phyloP scores from a whole-genome alignment of 257 asterid species.

The Mentha longifolia region DNA sequence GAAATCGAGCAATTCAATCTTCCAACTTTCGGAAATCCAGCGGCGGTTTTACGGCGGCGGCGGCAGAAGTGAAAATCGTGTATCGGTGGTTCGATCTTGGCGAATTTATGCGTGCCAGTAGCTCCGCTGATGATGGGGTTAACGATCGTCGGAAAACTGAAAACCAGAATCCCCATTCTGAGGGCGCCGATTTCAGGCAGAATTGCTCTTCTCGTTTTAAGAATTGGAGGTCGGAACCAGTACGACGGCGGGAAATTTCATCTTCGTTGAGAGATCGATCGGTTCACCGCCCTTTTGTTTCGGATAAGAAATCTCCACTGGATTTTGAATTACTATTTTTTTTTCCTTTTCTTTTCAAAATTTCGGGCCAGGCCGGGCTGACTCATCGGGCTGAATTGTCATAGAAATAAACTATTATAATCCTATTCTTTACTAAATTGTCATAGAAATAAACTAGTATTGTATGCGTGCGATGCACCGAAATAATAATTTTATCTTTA shows the following conservation, averaged over 20 bases:
- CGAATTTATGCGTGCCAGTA: constrained; percentile 21
- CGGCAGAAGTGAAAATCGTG: constrained; percentile 24
- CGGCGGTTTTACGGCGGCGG: constrained; percentile 6
- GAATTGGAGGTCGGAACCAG: too few species aligned
- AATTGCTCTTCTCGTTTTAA: neutral
- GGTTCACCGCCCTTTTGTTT: neutral
- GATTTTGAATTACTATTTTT: too few species aligned
- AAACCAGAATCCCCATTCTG: constrained; percentile 33
- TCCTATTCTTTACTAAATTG: too few species aligned
- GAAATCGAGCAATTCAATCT: constrained; percentile 31
- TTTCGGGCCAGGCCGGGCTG: too few species aligned
- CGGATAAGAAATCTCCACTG: constrained; percentile 24
- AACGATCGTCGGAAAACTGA: constrained; percentile 20
- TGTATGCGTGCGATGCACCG: too few species aligned
- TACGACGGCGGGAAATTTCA: constrained; percentile 23
- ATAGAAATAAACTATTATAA: too few species aligned
- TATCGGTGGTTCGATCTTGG: constrained; percentile 4
- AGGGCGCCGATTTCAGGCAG: neutral
- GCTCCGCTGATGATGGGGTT: constrained; percentile 22
- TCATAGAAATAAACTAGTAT: too few species aligned
- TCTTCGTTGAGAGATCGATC: neutral
- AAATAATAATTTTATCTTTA: too few species aligned
- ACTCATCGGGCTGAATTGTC: too few species aligned
- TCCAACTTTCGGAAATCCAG: constrained; percentile 20
- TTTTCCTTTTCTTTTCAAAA: too few species aligned